Conservation (phyloP, 176 grass and related monocot species). For the Rhipidocladum racemiflorum region DNA sequence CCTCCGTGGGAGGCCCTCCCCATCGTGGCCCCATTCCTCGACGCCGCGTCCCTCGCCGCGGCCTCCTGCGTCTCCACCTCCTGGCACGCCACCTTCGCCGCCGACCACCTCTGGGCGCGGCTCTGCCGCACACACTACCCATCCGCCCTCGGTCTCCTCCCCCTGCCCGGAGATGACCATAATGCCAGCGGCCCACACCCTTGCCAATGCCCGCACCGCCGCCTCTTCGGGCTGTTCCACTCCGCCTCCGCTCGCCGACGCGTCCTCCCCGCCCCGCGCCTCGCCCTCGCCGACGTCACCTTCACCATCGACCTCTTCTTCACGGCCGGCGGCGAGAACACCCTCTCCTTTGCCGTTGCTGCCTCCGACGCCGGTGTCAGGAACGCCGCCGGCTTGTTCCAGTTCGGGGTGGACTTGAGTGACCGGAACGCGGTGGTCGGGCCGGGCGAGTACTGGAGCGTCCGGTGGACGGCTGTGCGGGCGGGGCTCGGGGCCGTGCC, state of each 20-base stretch:
- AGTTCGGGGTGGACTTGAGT: conserved; percentile 48
- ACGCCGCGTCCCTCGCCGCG: conserved; percentile 52
- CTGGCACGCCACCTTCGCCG: conserved; percentile 59
- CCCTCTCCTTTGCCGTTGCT: conserved; percentile 38
- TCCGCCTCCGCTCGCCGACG: conserved; percentile 25
- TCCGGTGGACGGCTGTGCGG: conserved; percentile 59
- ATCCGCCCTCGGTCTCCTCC: conserved; percentile 38
- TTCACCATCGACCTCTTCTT: conserved; percentile 67
- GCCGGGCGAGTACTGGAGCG: conserved; percentile 24
- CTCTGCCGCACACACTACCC: conserved; percentile 60
- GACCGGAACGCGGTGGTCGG: conserved; percentile 17
- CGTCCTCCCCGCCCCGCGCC: conserved; percentile 17
- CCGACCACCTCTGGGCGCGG: conserved; percentile 56
- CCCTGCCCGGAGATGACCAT: background rate
- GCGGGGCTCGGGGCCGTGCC: background rate
- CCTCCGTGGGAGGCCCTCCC: conserved; percentile 54
- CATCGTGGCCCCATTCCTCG: conserved; percentile 43
- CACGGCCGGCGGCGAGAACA: background rate
- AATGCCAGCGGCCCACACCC: background rate
- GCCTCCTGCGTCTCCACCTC: conserved; percentile 68
- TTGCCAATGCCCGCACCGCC: conserved; percentile 17
- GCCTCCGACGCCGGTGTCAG: background rate
- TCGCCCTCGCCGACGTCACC: conserved; percentile 51
- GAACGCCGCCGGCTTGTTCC: conserved; percentile 37
- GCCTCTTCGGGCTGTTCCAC: conserved; percentile 55